These are phyloP conservation scores for Quercus engelmannii DNA, from an alignment of 306 rosid species.

Conservation along the genomic window DNA sequence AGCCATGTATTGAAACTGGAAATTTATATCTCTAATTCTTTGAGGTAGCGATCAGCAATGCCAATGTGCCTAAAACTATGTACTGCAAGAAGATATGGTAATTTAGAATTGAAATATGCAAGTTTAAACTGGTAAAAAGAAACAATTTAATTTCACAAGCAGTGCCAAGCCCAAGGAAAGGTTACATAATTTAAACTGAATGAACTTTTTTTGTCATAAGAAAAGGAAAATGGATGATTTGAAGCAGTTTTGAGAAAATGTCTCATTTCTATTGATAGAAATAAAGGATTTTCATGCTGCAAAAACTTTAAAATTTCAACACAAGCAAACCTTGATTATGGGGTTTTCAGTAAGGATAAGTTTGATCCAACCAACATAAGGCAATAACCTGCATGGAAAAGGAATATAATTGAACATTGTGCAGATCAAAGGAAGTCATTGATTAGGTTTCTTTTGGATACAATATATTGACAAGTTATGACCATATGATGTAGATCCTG, in stretches of 20 bases:
- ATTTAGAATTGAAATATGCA: not conserved
- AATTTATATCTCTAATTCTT: constrained; percentile 25
- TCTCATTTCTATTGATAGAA: not conserved
- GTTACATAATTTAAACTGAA: not conserved
- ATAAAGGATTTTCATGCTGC: not conserved
- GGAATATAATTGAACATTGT: not conserved
- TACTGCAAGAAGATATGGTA: constrained; percentile 39
- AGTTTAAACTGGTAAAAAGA: not conserved
- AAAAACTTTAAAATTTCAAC: not conserved
- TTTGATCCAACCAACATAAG: constrained; percentile 65
- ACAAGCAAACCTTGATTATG: constrained; percentile 56
- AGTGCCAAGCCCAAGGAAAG: not conserved
- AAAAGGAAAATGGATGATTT: not conserved
- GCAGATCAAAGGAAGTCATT: not conserved
- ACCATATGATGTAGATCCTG: too few relatives aligned
- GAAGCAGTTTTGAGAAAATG: not conserved
- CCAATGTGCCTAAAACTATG: constrained; percentile 41
- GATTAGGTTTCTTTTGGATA: not conserved
- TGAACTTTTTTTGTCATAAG: not conserved
- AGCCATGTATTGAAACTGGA: not conserved
- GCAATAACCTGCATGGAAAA: constrained; percentile 56
- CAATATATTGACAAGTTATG: too few relatives aligned
- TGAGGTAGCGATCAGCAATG: constrained; percentile 36
- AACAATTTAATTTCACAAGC: not conserved
- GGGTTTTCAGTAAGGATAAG: constrained; percentile 73